Percentiles rank a stretch among this genome's conserved stretches.
phyloP scores from a whole-genome alignment of 192 early-diverging fungal genomes.

The Backusella australiensis region DNA sequence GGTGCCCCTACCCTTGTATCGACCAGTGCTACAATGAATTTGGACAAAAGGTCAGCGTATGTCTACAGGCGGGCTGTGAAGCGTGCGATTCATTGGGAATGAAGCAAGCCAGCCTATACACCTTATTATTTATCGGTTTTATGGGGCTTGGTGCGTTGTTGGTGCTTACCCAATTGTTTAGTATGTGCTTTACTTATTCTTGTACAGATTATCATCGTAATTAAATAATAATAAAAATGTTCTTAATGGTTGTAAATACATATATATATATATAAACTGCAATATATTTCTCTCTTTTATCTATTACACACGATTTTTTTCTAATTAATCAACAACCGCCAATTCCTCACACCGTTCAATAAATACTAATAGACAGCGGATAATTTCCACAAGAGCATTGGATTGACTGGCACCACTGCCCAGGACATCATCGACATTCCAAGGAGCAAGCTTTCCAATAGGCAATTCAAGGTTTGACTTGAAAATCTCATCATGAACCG shows the following conservation, averaged over 20 bases:
- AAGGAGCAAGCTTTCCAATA: constrained; percentile 30
- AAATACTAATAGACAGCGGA: constrained; percentile 35
- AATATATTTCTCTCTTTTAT: background rate
- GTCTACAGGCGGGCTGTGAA: background rate
- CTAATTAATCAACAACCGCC: background rate
- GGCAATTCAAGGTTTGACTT: constrained; percentile 27
- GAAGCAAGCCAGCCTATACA: background rate
- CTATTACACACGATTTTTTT: background rate
- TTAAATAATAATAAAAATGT: background rate
- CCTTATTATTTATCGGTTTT: background rate
- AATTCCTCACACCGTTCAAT: constrained; percentile 26
- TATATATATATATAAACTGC: background rate
- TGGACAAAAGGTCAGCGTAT: background rate
- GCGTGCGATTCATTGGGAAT: background rate
- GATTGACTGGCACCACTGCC: constrained; percentile 13
- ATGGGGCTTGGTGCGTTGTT: background rate
- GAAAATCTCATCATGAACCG: constrained; percentile 17
- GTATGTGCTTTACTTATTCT: background rate
- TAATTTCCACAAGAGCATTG: constrained; percentile 25
- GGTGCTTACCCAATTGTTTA: background rate
- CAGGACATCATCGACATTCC: constrained; percentile 38
- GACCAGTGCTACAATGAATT: background rate
- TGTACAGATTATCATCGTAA: background rate
- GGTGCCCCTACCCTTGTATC: background rate
- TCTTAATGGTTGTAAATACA: background rate